These are phyloP conservation scores for Sugiyamaella novakii DNA, from an alignment of 1,139 yeast genomes.

Conservation along the genomic window DNA sequence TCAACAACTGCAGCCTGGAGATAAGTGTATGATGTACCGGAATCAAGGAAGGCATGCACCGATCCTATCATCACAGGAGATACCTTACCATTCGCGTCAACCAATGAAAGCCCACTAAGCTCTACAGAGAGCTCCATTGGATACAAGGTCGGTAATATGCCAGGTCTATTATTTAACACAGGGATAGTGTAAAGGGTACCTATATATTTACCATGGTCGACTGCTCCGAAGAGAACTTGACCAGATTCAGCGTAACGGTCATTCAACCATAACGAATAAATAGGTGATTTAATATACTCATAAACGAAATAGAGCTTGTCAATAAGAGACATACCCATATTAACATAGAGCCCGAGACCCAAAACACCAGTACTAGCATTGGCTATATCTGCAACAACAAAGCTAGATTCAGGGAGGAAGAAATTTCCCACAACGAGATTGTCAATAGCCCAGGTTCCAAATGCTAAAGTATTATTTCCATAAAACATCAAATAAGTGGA, in stretches of 20 bases:
- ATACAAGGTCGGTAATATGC: neutral
- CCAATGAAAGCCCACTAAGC: constrained; percentile 21
- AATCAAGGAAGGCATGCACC: constrained; percentile 56
- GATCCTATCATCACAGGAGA: constrained; percentile 22
- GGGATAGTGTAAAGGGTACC: constrained; percentile 49
- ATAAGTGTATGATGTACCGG: constrained; percentile 64
- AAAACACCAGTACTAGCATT: constrained; percentile 53
- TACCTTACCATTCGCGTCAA: constrained; percentile 1
- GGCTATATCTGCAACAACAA: constrained; percentile 30
- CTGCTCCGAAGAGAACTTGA: constrained; percentile 58
- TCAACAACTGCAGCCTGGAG: constrained; percentile 38
- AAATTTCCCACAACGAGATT: neutral
- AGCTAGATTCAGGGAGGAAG: neutral
- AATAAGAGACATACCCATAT: constrained; percentile 17
- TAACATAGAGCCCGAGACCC: constrained; percentile 51
- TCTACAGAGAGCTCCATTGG: constrained; percentile 27
- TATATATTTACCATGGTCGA: constrained; percentile 55
- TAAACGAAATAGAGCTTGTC: constrained; percentile 27
- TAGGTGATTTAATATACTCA: neutral
- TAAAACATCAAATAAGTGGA: neutral
- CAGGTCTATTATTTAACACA: constrained; percentile 24
- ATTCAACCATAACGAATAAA: constrained; percentile 57
- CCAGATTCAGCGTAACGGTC: constrained; percentile 49
- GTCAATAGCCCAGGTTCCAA: neutral
- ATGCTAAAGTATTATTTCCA: neutral